Evolutionary conservation across 2,329 filamentous ascomycete species (phyloP), one percentile per base, ranked within the genome.

Genomic region (Ceratocystiopsis minuta): DNA sequence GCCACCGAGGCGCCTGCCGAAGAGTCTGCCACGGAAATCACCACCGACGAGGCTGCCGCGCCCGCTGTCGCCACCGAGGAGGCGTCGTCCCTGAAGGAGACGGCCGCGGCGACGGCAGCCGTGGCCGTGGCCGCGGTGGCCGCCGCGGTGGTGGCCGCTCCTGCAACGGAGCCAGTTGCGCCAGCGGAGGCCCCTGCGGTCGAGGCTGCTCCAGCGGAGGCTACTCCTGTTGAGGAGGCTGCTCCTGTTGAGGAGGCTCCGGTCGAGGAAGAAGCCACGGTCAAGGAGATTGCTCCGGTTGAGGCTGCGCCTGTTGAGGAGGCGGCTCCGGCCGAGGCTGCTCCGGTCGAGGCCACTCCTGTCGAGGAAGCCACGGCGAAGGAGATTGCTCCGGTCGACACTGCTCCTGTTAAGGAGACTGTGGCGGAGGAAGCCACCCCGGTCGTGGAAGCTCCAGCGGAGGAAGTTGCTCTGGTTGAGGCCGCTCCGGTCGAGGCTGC

Each of bases 1-100:
- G 7, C 37, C 18, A 39, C 17, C 36, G 41, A 45, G 15, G 43
- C 36, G 16, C 37, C 35, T 9, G 41, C 45, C 24, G 24, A 28
- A 6, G 24, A 28, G 7, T 2, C 24, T 6, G 24, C 24, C 7
- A 6, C 4, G 4, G 24, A 36, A 10, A 44, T n/a, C n/a, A n/a
- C 45, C 18, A 34, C 34, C 35, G 37, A 35, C 0, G 20, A 16
- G 9, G 37, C 16, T 17, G 34, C 10, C 4, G n/a, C 16, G 16
- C n/a, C 34, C 16, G 7, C 16, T 36, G 35, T 20, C 10, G 35
- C 17, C 4, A 4, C 35, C 14, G n/a, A 16, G 9, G 37, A 46
- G 24, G 24, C 7, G 24, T 9, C 24, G 24, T 10, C 24, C 20
- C 7, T 20, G 7, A 7, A 7, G 6, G 11, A 28, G 24, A 28